Percentiles rank a stretch among this genome's conserved stretches.
These are phyloP conservation scores for Phaeophleospora eucalypticola DNA, from an alignment of 2,329 filamentous ascomycete species.

Conservation along the genomic window DNA sequence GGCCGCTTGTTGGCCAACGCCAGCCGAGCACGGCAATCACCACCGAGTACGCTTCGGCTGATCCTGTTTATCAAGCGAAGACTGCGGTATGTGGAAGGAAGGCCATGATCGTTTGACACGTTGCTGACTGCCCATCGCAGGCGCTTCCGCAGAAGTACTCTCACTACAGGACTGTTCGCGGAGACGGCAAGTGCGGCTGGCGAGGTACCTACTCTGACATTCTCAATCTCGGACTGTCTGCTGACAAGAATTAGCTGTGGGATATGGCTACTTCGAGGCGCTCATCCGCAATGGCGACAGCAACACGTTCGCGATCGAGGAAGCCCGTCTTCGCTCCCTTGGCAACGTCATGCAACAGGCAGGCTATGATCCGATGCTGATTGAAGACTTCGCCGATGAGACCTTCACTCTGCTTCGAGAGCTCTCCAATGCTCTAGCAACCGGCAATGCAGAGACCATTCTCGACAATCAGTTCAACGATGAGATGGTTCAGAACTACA, in stretches of 20 bases:
- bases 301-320: conserved; percentile 64
- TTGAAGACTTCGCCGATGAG: conserved; percentile 79
- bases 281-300: conserved; percentile 65
- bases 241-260: conserved; percentile 63
- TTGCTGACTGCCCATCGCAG: conserved; percentile 43
- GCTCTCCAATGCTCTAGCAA: conserved; percentile 51
- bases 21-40: conserved; percentile 73
- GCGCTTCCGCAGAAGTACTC: conserved; percentile 78
- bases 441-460: conserved; percentile 47
- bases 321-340: conserved; percentile 66
- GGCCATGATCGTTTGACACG: conserved; percentile 3
- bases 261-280: conserved; percentile 88
- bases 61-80: conserved; percentile 79
- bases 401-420: conserved; percentile 64
- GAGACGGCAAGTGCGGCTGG: conserved; percentile 97
- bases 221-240: conserved; percentile 6
- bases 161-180: conserved; percentile 80
- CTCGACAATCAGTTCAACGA: conserved; percentile 65
- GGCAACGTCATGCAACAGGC: conserved; percentile 65
- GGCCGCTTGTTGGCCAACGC: conserved; percentile 75
- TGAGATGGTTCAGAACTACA: conserved; percentile 59
- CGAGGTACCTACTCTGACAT: conserved; percentile 59
- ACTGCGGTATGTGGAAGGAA: conserved; percentile 63
- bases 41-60: conserved; percentile 82
- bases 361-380: conserved; percentile 65